phyloP scores from a whole-genome alignment of 371 early-diverging fungal genomes.

The Actinomucor elegans region DNA sequence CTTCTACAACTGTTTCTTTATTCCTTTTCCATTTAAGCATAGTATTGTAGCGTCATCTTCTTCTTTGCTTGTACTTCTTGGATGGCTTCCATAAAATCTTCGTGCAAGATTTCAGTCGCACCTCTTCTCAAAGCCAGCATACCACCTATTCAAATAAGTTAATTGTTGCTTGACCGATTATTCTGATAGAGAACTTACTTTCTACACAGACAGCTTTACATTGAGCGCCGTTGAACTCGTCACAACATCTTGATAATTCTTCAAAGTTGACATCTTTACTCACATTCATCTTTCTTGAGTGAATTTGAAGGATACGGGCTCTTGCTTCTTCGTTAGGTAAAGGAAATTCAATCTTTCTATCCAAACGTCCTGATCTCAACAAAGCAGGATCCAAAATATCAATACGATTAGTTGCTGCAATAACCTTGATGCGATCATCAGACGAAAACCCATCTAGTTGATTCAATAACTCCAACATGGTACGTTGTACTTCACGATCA shows the following conservation, averaged over 20 bases:
- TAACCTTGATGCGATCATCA: slow-evolving; percentile 98
- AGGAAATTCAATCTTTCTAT: slow-evolving; percentile 99
- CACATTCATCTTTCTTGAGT: slow-evolving; percentile 99
- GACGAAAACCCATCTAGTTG: slow-evolving; percentile 99
- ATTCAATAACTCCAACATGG: slow-evolving; percentile 99
- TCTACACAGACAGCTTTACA: slow-evolving; percentile 99
- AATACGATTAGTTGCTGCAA: slow-evolving; percentile 99
- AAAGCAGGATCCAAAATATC: slow-evolving; percentile 99
- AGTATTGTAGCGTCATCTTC: slow-evolving; percentile 97
- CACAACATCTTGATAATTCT: slow-evolving; percentile 97
- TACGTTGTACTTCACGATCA: slow-evolving; percentile 99
- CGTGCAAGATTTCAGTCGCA: slow-evolving; percentile 91
- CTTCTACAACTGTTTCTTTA: too few species aligned
- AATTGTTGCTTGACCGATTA: too few species aligned
- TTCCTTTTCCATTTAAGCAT: slow-evolving; percentile 73
- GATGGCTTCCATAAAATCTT: slow-evolving; percentile 99
- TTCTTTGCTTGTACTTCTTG: slow-evolving; percentile 99
- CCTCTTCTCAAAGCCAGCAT: slow-evolving; percentile 98
- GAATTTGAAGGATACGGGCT: slow-evolving; percentile 98
- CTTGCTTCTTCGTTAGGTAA: slow-evolving; percentile 98
- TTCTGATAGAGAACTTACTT: too few species aligned
- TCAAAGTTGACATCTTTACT: slow-evolving; percentile 97
- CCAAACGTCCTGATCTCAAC: slow-evolving; percentile 98
- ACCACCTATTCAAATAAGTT: too few species aligned
- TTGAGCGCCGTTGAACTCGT: slow-evolving; percentile 99